phyloP scores from a whole-genome alignment of 192 early-diverging fungal species.

The Backusella sp. region DNA sequence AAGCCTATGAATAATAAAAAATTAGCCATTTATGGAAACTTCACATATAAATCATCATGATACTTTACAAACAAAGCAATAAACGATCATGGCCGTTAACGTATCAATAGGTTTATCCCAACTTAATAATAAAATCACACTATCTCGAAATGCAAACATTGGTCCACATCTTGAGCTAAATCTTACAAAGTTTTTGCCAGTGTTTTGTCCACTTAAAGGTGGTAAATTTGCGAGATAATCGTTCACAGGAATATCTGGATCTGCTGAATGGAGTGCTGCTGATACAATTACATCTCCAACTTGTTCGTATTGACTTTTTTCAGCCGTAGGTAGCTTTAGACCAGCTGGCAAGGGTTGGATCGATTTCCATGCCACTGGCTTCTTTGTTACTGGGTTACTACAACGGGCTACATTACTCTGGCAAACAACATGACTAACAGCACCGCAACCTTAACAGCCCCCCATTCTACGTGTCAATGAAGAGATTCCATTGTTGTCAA shows the following conservation, averaged over 20 bases:
- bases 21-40: background rate
- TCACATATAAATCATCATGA: background rate
- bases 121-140: slow-evolving; percentile 56
- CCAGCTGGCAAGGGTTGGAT: background rate
- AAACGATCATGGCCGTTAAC: slow-evolving; percentile 46
- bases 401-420: slow-evolving; percentile 15
- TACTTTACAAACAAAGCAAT: slow-evolving; percentile 53
- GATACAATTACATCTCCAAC: slow-evolving; percentile 47
- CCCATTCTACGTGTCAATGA: background rate
- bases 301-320: background rate
- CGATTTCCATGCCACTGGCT: background rate
- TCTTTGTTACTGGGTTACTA: slow-evolving; percentile 15
- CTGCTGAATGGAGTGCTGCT: slow-evolving; percentile 41
- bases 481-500: background rate
- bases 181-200: slow-evolving; percentile 65
- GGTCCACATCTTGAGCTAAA: slow-evolving; percentile 66
- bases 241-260: slow-evolving; percentile 44
- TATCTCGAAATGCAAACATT: slow-evolving; percentile 64
- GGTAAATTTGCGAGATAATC: slow-evolving; percentile 30
- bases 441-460: slow-evolving; percentile 38
- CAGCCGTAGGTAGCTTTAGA: background rate
- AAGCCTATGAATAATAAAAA: slow-evolving; percentile 21
- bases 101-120: slow-evolving; percentile 74
- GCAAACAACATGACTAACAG: slow-evolving; percentile 47
- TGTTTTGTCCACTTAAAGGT: slow-evolving; percentile 61